Evolutionary conservation across 2,329 filamentous ascomycete species (phyloP).

Genomic region (Arthrobotrys musiformis): DNA sequence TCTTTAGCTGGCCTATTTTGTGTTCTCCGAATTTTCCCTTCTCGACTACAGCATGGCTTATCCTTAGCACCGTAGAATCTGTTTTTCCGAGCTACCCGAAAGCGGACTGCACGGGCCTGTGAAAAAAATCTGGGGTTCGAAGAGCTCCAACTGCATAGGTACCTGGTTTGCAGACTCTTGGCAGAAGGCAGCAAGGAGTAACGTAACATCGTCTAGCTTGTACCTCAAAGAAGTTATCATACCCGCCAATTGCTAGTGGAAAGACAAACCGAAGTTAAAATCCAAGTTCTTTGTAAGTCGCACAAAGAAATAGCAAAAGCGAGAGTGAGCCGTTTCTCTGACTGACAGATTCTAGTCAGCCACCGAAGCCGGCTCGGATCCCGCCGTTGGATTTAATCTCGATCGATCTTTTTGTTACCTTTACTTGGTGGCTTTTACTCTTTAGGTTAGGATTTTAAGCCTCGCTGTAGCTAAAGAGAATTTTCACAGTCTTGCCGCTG

Average conservation of each 20-base stretch:
- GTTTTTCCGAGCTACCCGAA: not conserved
- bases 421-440: not conserved
- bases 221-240: not conserved
- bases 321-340: not conserved
- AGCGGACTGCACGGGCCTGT: not conserved
- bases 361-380: not conserved
- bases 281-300: not conserved
- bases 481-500: not conserved
- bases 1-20: too few relatives aligned
- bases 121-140: slow-evolving; percentile 12
- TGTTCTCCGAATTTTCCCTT: not conserved
- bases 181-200: slow-evolving; percentile 46
- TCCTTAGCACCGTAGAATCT: not conserved
- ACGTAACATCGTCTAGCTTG: slow-evolving; percentile 46
- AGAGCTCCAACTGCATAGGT: slow-evolving; percentile 32
- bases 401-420: not conserved
- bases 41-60: not conserved
- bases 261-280: not conserved
- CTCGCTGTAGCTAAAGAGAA: not conserved
- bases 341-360: not conserved
- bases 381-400: not conserved
- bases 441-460: not conserved
- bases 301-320: not conserved
- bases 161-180: slow-evolving; percentile 12
- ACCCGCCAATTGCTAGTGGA: not conserved